Base-by-base conservation (phyloP, 2,329 filamentous ascomycete genomes). In the Didymella sp. region DNA sequence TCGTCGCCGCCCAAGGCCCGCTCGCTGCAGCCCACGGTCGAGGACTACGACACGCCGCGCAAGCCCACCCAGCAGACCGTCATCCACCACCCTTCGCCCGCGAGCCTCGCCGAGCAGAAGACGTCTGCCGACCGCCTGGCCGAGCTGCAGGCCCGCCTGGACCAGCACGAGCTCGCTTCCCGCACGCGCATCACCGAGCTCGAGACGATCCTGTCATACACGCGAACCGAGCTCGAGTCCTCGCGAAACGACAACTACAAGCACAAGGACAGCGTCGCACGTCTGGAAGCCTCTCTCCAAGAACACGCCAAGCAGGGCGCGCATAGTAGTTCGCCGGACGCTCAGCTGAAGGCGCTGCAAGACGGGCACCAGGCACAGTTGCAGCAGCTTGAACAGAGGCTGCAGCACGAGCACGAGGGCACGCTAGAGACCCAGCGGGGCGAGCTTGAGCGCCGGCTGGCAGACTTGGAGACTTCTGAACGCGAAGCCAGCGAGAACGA, bases 11-110 rank as follows among this genome's bases (percentile, higher is more conserved):
- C 70, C 22, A 74, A 70, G 53, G 63, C 68, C 8, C 69, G 70
- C 21, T 73, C 71, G 17, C 47, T 76, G 33, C 73, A 75, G 45
- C 59, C 73, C 3, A 75, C 73, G 1, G 73, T 76, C 2, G 73
- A 76, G 37, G 73, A 76, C 51, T 71, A 68, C 44, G 72, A 75
- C 38, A 75, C 73, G 9, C 73, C 73, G 31, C 70, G 73, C 21
- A 75, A 75, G 45, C 66, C 71, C 8, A 73, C 71, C 11, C 68
- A 70, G 54, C 70, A 74, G 44, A 74, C 73, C 0, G 70, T 74
- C 38, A 71, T 76, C 53, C 72, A 71, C 45, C 70, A 73, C 31
- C 53, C 59, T 15, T 66, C 60, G 9, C 60, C 68, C 43, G 54
- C 56, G 1, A 58, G 42, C 25, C 51, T 58, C 15, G 53, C 56